Evolutionary conservation across 2,329 filamentous ascomycete genomes (phyloP).

Genomic region (Helotiales sp.): DNA sequence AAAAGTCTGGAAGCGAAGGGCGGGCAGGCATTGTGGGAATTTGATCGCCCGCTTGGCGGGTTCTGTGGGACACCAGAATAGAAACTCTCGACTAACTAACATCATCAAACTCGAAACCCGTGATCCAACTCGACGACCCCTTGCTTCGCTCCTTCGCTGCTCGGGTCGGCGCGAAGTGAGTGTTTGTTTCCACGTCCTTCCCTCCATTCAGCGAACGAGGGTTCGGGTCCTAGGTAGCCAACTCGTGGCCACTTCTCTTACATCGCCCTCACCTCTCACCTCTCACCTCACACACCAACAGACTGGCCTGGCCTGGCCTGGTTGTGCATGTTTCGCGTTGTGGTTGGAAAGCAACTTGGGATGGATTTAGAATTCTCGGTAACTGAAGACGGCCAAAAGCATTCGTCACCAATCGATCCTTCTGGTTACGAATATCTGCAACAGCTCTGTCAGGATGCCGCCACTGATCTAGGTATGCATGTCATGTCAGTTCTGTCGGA

Average conservation of each 20-base stretch:
- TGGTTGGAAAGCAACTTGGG: constrained; percentile 3
- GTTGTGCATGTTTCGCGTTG: constrained; percentile 21
- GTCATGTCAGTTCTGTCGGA: not conserved
- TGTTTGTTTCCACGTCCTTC: constrained; percentile 4
- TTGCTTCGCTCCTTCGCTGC: not conserved
- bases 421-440: constrained; percentile 8
- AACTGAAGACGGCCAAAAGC: not conserved
- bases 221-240: too few species aligned
- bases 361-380: constrained; percentile 9
- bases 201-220: not conserved
- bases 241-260: constrained; percentile 2
- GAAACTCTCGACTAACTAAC: not conserved
- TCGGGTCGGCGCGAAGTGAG: constrained; percentile 27
- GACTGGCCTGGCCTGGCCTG: constrained; percentile 7
- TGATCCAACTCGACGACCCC: constrained; percentile 6
- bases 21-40: not conserved
- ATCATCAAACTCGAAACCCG: not conserved
- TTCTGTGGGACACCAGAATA: constrained; percentile 21
- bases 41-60: constrained; percentile 10
- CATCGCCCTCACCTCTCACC: not conserved
- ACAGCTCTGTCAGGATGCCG: constrained; percentile 3
- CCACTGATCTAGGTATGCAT: constrained; percentile 2
- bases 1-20: not conserved
- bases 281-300: not conserved
- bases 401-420: constrained; percentile 17